Percentiles rank a stretch among this genome's conserved stretches.
Evolutionary conservation across 176 grass and related monocot genomes (phyloP).

Genomic region (Zoysia japonica): DNA sequence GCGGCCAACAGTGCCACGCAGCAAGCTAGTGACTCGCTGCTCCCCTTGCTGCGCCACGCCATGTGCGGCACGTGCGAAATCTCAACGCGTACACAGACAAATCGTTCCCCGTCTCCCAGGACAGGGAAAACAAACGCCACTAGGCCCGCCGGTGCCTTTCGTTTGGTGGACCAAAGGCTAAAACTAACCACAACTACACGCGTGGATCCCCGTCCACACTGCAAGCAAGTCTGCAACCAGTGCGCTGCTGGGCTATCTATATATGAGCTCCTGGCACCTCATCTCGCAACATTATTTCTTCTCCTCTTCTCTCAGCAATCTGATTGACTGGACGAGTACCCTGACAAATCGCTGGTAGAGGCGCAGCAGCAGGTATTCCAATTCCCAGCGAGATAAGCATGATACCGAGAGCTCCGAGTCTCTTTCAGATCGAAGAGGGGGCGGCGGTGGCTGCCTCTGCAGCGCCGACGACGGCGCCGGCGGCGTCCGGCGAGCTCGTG

Average conservation of each 20-base stretch:
- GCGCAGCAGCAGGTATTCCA: background rate
- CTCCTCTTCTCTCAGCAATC: background rate
- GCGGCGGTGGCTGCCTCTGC: background rate
- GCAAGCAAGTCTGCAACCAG: no score
- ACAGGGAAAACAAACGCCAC: background rate
- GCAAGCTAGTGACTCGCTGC: background rate
- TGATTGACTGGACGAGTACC: background rate
- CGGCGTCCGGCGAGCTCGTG: conserved; percentile 34
- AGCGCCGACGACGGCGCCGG: background rate
- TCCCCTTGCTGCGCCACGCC: background rate
- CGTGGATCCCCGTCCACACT: background rate
- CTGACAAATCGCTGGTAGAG: background rate
- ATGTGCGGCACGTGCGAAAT: conserved; percentile 37
- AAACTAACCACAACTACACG: background rate
- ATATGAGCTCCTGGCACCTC: conserved; percentile 22
- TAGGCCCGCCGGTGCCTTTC: background rate
- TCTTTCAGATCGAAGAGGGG: conserved; percentile 44
- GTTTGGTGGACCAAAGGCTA: background rate
- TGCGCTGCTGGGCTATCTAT: background rate
- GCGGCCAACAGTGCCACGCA: background rate
- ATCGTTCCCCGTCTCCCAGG: background rate
- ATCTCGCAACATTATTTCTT: background rate
- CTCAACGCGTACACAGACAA: background rate
- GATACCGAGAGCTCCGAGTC: conserved; percentile 35
- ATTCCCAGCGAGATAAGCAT: background rate